Conservation (phyloP, 805 yeast genomes). For the Metschnikowia noctiluminum region DNA sequence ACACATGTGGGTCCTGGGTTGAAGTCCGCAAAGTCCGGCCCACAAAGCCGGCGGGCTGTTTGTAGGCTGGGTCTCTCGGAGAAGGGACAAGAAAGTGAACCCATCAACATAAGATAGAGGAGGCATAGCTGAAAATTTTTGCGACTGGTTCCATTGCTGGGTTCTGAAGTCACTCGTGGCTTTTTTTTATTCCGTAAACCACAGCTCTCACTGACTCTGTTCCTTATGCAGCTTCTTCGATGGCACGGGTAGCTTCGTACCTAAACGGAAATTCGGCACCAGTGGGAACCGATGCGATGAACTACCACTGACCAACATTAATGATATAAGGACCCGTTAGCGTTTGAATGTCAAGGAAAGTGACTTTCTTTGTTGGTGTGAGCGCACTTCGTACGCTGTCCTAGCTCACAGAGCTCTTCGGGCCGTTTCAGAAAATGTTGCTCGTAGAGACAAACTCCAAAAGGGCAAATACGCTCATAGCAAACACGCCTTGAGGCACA, state of each 20-base stretch:
- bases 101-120: too few relatives aligned
- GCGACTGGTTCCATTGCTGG: background rate
- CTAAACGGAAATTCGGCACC: background rate
- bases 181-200: too few relatives aligned
- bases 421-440: background rate
- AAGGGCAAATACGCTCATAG: background rate
- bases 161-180: background rate
- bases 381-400: background rate
- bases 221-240: background rate
- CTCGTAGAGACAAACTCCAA: conserved; percentile 1
- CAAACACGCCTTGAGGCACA: background rate
- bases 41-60: too few relatives aligned
- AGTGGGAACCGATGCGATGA: background rate
- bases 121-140: background rate
- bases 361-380: background rate
- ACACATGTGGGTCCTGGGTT: background rate
- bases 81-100: too few relatives aligned
- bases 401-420: background rate
- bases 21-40: background rate
- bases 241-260: background rate
- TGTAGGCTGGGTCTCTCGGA: too few relatives aligned
- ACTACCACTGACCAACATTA: conserved; percentile 1
- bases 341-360: background rate
- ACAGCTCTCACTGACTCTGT: too few relatives aligned
- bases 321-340: conserved; percentile 1